Evolutionary conservation across 352 stramenopile genomes (phyloP).

Genomic region (Globisporangium paroecandrum): DNA sequence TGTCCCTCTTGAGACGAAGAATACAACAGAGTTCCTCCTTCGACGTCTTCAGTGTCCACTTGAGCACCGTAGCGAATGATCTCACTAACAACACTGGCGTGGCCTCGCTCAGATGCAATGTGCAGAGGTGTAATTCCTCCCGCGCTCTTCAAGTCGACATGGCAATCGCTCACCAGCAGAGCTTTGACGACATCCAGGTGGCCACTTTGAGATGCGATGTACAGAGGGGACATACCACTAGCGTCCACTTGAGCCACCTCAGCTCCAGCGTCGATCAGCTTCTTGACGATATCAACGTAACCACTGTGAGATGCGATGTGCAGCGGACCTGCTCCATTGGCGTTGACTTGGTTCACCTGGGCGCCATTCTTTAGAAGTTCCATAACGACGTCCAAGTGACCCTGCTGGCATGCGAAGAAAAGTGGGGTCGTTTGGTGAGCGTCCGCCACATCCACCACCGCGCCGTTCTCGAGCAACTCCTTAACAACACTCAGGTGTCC

Average conservation of each 20-base stretch:
- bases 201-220: slow-evolving; percentile 10
- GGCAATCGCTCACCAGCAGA: background rate
- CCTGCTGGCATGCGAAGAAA: background rate
- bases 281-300: background rate
- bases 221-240: background rate
- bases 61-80: slow-evolving; percentile 4
- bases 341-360: background rate
- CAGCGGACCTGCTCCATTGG: background rate
- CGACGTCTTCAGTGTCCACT: background rate
- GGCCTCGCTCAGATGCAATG: background rate
- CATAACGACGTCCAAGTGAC: background rate
- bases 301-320: slow-evolving; percentile 6
- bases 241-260: background rate
- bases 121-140: no score
- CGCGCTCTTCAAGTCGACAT: background rate
- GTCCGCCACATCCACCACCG: background rate
- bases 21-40: slow-evolving; percentile 1
- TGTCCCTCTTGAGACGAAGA: slow-evolving; percentile 6
- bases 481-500: background rate
- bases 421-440: slow-evolving; percentile 2
- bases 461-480: slow-evolving; percentile 42
- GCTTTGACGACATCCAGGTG: slow-evolving; percentile 2
- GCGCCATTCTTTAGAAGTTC: background rate
- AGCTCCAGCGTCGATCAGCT: slow-evolving; percentile 1
- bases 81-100: background rate